Percentiles rank a stretch among this genome's conserved stretches.
These are phyloP conservation scores for Trametes pubescens DNA, from an alignment of 1,284 basidiomycete species.

Conservation along the genomic window DNA sequence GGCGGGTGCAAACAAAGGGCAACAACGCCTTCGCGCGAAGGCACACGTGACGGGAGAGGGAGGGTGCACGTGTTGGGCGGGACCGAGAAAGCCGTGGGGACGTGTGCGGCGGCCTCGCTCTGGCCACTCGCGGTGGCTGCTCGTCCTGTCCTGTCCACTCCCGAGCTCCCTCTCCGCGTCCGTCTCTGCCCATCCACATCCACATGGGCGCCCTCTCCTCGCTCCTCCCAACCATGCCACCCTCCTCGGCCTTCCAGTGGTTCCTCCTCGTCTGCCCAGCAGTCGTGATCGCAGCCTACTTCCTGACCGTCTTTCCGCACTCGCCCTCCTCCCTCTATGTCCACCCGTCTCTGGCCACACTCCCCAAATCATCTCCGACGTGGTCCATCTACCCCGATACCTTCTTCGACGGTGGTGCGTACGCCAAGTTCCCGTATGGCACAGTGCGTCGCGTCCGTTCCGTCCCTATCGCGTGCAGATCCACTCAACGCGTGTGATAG, in stretches of 20 bases:
- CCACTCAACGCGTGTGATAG: conserved; percentile 45
- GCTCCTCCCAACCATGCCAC: conserved; percentile 36
- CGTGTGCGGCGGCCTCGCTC: not conserved
- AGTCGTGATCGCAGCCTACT: conserved; percentile 63
- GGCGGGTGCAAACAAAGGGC: conserved; percentile 29
- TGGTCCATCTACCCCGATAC: conserved; percentile 77
- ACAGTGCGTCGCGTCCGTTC: conserved; percentile 45
- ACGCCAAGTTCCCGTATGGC: conserved; percentile 68
- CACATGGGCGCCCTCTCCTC: conserved; percentile 23
- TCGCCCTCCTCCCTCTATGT: conserved; percentile 57
- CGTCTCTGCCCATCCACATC: conserved; percentile 7
- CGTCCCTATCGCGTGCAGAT: conserved; percentile 23
- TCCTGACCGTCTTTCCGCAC: conserved; percentile 69
- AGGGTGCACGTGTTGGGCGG: conserved; percentile 20
- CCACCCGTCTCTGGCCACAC: conserved; percentile 64
- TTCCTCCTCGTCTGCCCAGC: conserved; percentile 66
- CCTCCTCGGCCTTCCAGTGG: conserved; percentile 53
- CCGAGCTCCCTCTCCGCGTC: conserved; percentile 1
- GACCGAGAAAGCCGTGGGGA: conserved; percentile 14
- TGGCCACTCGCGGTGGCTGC: not conserved
- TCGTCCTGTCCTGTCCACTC: not conserved
- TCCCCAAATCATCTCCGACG: conserved; percentile 60
- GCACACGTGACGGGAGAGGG: conserved; percentile 34
- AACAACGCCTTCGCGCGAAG: conserved; percentile 37
- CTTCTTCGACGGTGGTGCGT: conserved; percentile 70